Evolutionary conservation across 2,329 filamentous ascomycete species (phyloP).

Genomic region (Zymoseptoria ardabiliae): DNA sequence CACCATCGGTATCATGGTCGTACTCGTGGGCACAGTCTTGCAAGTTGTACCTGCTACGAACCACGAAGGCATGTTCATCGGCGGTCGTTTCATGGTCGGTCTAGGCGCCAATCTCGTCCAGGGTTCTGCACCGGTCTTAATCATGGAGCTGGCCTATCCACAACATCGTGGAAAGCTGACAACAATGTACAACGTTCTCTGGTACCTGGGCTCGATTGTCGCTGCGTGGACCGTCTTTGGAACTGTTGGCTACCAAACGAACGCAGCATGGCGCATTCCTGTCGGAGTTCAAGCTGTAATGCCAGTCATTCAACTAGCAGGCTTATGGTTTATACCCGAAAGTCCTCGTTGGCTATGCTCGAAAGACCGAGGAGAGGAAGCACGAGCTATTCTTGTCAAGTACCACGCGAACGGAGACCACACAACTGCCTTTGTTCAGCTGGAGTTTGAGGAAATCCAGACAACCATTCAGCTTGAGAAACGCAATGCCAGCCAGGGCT

Average conservation of each 20-base stretch:
- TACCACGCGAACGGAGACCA: constrained; percentile 57
- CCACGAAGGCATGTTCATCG: constrained; percentile 14
- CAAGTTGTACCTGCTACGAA: constrained; percentile 11
- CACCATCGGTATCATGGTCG: constrained; percentile 37
- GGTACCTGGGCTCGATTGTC: constrained; percentile 21
- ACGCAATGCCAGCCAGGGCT: constrained; percentile 41
- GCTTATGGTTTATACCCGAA: constrained; percentile 19
- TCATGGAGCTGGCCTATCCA: constrained; percentile 9
- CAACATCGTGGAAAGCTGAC: constrained; percentile 16
- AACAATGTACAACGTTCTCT: constrained; percentile 16
- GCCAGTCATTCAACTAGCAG: constrained; percentile 16
- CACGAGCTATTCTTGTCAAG: constrained; percentile 52
- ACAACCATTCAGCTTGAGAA: constrained; percentile 33
- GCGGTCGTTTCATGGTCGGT: constrained; percentile 3
- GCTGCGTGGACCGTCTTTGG: constrained; percentile 20
- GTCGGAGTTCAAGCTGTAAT: constrained; percentile 20
- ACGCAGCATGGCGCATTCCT: constrained; percentile 24
- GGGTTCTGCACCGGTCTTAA: constrained; percentile 4
- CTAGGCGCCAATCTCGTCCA: not conserved
- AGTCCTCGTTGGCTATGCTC: constrained; percentile 22
- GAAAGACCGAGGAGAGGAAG: constrained; percentile 39
- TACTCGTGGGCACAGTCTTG: constrained; percentile 37
- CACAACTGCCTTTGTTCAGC: constrained; percentile 54
- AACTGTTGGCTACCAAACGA: constrained; percentile 13
- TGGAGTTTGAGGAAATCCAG: constrained; percentile 57